These are phyloP conservation scores for Anastatica hierochuntica DNA, from an alignment of 345 rosid genomes.

Conservation along the genomic window DNA sequence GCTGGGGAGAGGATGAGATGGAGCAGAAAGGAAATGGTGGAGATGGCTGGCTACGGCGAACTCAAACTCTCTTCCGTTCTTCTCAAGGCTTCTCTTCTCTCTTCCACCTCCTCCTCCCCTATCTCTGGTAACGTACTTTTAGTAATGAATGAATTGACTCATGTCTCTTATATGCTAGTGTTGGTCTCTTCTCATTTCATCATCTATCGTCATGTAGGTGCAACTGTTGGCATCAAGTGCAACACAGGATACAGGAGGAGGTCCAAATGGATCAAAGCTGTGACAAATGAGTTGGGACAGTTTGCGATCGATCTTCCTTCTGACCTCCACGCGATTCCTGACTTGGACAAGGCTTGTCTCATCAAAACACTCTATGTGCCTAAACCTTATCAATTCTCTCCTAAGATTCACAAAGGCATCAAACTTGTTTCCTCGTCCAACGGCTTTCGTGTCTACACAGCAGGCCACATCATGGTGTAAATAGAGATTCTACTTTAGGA, in stretches of 20 bases:
- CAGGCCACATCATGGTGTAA: conserved; percentile 23
- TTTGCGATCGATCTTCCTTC: conserved; percentile 26
- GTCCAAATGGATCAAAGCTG: conserved; percentile 19
- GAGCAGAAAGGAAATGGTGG: conserved; percentile 25
- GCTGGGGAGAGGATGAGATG: conserved; percentile 14
- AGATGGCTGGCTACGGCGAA: conserved; percentile 30
- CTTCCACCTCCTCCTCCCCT: conserved; percentile 8
- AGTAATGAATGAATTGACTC: not conserved
- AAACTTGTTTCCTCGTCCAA: conserved; percentile 8
- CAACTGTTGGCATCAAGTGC: conserved; percentile 20
- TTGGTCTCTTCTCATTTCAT: no score
- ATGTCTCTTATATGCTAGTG: not conserved
- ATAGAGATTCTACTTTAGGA: no score
- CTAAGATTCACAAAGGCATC: conserved; percentile 17
- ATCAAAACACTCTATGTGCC: conserved; percentile 21
- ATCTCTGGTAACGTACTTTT: conserved; percentile 13
- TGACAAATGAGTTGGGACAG: conserved; percentile 25
- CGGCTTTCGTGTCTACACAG: conserved; percentile 23
- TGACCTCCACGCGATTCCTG: conserved; percentile 24
- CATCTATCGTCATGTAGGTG: conserved; percentile 13
- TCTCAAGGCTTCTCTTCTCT: conserved; percentile 17
- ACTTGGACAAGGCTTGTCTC: conserved; percentile 21
- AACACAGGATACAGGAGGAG: not conserved
- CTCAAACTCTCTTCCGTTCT: conserved; percentile 22
- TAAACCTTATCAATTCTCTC: conserved; percentile 4